Evolutionary conservation across 129 eudicot species (phyloP), one percentile per base, ranked within the genome.

Genomic region (Oenanthe sinensis): DNA sequence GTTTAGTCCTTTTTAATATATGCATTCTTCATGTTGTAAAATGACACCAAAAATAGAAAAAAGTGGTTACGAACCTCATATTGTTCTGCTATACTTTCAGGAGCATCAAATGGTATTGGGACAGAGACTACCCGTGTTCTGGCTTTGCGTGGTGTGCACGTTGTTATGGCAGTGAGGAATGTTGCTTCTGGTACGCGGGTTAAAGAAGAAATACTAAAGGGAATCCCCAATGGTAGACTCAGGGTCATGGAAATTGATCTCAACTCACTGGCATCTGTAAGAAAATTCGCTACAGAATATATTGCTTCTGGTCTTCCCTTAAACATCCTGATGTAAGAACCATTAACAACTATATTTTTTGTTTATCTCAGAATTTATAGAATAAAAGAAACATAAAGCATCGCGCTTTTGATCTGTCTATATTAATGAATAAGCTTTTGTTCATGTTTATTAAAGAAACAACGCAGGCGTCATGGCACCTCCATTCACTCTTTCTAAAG

Each of bases 71-170:
- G 36, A 33, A 1, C 13, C 14, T 60, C 0, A 20, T 8, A 60
- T n/a, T 8, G 13, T 60, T 60, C 2, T 8, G 71, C 3, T 42
- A 19, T 37, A n/a, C 67, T 81, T 79, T 63, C 91, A 94, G 98
- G 98, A 80, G 96, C 98, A 62, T 86, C 97, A 77, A 94, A 93
- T 84, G 98, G 98, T 43, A 90, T 94, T 47, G 98, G 98, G 7
- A 70, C 86, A 74, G 98, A 91, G 79, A 91, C 97, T 4, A 68
- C 97, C 0, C 89, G 97, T 20, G 92, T 90, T 80, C 97, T 94
- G 8, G 97, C 91, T 3, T 69, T 82, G 75, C 89, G 85, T 71
- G 93, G 96, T 19, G 98, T 86, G 30, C 88, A 87, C 79, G 93
- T 94, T 26, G 79, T 94, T 60, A 94, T 94, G 97, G 93, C 98